Evolutionary conservation across 257 asterid genomes (phyloP), one percentile per base, ranked within the genome.

Genomic region (Apocynum venetum): DNA sequence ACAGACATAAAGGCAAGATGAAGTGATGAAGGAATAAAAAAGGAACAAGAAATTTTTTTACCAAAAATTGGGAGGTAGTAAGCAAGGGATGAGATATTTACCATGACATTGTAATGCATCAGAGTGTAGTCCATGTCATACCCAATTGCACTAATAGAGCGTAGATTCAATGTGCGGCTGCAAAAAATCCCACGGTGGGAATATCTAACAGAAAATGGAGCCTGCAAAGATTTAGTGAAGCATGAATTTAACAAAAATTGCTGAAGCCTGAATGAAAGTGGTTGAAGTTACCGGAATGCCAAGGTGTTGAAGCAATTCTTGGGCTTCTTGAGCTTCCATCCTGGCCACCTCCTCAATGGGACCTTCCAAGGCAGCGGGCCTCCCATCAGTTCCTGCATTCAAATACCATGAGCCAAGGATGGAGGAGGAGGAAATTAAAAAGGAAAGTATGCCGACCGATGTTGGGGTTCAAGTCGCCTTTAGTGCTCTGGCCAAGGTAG

Each of bases 101-200:
- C 97, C 97, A 73, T 83, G 35, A 92, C 97, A 82, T 90, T 92
- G 64, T 92, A 92, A 67, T 92, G 97, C 79, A 92, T 82, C 80
- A 92, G 85, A 19, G 97, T 92, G 86, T 92, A 92, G 84, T 92
- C 97, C 97, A 92, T 92, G 80, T 92, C 97, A 78, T 92, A 92
- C 76, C 97, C 97, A 77, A 92, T 92, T 65, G 83, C 97, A 81
- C 91, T 84, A 47, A 92, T 92, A 51, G 97, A 92, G 25, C 97
- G 89, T 40, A 92, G 73, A 83, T 92, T 92, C 77, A 92, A 87
- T 0, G 96, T 92, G 71, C 97, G 91, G 80, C 87, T 90, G 82
- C 97, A 92, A 80, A 92, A 92, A 51, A 92, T 90, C 80, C 97
- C 97, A 72, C 92, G 91, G 25, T 90, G 84, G 44, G 97, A 92